phyloP scores from a whole-genome alignment of 805 yeast species.

The Blastobotrys peoriensis region DNA sequence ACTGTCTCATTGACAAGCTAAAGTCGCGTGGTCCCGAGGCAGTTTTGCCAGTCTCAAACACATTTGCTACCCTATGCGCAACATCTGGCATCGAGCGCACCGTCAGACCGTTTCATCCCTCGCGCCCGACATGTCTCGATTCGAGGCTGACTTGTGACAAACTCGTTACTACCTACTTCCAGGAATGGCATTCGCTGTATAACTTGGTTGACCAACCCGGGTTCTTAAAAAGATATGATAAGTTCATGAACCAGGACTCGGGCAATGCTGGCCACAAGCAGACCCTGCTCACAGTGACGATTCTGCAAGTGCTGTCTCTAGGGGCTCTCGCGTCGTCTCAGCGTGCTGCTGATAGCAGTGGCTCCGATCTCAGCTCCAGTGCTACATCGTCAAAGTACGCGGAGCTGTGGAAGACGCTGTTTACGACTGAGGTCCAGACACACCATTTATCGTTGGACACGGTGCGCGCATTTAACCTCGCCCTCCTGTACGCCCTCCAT shows the following conservation, averaged over 20 bases:
- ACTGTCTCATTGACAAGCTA: constrained; percentile 26
- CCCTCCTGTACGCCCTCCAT: constrained; percentile 63
- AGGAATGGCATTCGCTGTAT: constrained; percentile 66
- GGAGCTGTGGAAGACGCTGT: constrained; percentile 23
- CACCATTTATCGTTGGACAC: constrained; percentile 20
- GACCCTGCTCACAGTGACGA: constrained; percentile 21
- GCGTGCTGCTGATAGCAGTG: not conserved
- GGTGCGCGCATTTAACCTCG: constrained; percentile 60
- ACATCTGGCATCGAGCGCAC: not conserved
- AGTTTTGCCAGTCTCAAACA: constrained; percentile 12
- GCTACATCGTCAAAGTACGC: constrained; percentile 11
- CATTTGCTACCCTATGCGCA: not conserved
- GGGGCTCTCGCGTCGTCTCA: constrained; percentile 19
- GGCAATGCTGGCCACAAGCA: constrained; percentile 5
- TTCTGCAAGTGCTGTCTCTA: constrained; percentile 26
- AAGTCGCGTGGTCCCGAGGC: constrained; percentile 20
- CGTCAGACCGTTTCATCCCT: no score
- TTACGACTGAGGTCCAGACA: constrained; percentile 9
- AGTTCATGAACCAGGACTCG: constrained; percentile 25
- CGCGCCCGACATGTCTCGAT: no score
- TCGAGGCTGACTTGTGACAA: constrained; percentile 60
- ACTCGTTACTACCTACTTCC: constrained; percentile 60
- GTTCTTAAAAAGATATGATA: constrained; percentile 56
- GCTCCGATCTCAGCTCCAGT: not conserved
- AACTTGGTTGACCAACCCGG: constrained; percentile 66